Evolutionary conservation across 2,329 filamentous ascomycete genomes (phyloP).

Genomic region (Diplodia seriata): DNA sequence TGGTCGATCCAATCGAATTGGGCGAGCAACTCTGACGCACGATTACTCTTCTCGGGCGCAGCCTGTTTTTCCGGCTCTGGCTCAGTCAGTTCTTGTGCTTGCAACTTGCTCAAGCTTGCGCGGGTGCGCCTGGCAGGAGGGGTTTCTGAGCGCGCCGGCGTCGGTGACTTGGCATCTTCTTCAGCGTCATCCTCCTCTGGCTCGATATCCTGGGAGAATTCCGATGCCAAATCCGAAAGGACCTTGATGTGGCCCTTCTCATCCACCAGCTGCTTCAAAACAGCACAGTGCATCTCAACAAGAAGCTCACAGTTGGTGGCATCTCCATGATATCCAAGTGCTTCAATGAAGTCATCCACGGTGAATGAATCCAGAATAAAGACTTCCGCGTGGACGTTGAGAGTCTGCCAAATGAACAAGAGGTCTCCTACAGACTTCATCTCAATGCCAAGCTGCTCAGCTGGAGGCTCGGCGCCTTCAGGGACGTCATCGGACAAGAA

Average conservation of each 20-base stretch:
- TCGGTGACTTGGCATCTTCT: conserved; percentile 55
- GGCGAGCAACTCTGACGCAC: conserved; percentile 76
- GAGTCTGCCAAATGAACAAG: conserved; percentile 92
- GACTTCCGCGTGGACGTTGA: conserved; percentile 97
- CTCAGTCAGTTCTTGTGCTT: conserved; percentile 15
- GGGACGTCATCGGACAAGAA: conserved; percentile 73
- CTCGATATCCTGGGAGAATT: conserved; percentile 44
- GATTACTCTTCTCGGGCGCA: conserved; percentile 49
- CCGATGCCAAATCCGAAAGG: conserved; percentile 71
- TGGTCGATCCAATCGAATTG: conserved; percentile 86
- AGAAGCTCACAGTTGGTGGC: conserved; percentile 82
- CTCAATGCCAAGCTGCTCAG: conserved; percentile 63
- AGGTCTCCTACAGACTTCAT: conserved; percentile 87
- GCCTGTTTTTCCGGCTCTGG: conserved; percentile 1
- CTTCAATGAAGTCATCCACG: conserved; percentile 93
- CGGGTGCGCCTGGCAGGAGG: conserved; percentile 80
- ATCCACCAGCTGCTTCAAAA: conserved; percentile 85
- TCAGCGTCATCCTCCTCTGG: conserved; percentile 59
- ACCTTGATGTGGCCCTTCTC: conserved; percentile 82
- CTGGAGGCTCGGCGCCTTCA: conserved; percentile 46
- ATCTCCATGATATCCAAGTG: conserved; percentile 77
- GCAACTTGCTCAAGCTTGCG: conserved; percentile 77
- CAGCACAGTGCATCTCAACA: conserved; percentile 88
- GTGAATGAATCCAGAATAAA: conserved; percentile 96
- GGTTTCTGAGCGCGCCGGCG: conserved; percentile 55